Evolutionary conservation across 1,284 basidiomycete genomes (phyloP).

Genomic region (Pterulicium gracile): DNA sequence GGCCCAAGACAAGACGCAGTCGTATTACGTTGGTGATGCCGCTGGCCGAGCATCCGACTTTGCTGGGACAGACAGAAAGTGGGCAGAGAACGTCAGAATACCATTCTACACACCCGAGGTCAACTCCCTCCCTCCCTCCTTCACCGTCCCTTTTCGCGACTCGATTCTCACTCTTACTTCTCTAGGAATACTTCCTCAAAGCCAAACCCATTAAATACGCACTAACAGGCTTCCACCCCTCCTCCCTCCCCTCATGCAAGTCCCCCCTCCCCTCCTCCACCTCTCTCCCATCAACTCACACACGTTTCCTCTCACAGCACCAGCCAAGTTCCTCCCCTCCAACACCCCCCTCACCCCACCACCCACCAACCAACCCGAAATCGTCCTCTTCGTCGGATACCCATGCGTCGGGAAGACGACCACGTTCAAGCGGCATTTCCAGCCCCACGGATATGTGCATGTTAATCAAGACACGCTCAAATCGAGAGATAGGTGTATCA

Average conservation of each 20-base stretch:
- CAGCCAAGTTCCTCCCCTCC: constrained; percentile 42
- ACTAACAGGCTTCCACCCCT: constrained; percentile 49
- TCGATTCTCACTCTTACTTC: constrained; percentile 2
- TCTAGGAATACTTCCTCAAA: constrained; percentile 73
- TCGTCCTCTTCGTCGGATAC: constrained; percentile 83
- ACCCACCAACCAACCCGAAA: constrained; percentile 22
- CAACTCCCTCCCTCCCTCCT: constrained; percentile 5
- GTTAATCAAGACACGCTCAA: constrained; percentile 82
- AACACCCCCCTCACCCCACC: constrained; percentile 16
- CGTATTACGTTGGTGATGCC: constrained; percentile 86
- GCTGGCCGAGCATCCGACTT: constrained; percentile 72
- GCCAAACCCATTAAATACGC: constrained; percentile 32
- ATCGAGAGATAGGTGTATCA: constrained; percentile 66
- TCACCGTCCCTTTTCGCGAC: constrained; percentile 2
- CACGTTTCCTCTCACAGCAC: constrained; percentile 53
- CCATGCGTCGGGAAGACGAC: constrained; percentile 85
- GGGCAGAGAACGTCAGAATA: constrained; percentile 68
- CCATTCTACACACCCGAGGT: constrained; percentile 65
- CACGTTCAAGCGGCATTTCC: constrained; percentile 67
- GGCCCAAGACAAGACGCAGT: constrained; percentile 45
- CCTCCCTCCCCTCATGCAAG: constrained; percentile 34
- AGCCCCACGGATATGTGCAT: constrained; percentile 60
- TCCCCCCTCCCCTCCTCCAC: constrained; percentile 4
- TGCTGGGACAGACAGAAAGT: constrained; percentile 76
- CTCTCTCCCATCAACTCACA: constrained; percentile 22